A percentile compares a stretch with the other conserved stretches of the same genome.
These are phyloP conservation scores for Poa pratensis DNA, from an alignment of 176 grass and related monocot species.

Conservation along the genomic window DNA sequence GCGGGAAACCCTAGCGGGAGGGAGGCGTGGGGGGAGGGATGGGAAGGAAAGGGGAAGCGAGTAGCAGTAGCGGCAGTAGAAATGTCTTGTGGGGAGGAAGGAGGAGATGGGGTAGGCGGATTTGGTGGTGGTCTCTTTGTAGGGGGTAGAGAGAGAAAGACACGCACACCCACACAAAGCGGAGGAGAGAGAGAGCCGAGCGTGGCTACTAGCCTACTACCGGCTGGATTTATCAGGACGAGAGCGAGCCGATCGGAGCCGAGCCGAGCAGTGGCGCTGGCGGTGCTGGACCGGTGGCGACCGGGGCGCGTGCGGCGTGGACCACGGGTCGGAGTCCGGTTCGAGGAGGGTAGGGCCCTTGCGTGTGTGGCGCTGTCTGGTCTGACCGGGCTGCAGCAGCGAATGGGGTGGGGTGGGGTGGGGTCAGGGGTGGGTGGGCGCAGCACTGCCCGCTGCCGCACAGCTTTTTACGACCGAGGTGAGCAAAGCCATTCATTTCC, in stretches of 20 bases:
- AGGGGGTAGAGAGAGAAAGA: constrained; percentile 79
- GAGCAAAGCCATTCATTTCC: constrained; percentile 23
- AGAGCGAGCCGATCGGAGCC: neutral
- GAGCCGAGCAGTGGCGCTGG: neutral
- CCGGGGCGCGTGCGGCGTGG: constrained; percentile 25
- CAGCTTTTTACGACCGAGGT: constrained; percentile 26
- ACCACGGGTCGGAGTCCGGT: neutral
- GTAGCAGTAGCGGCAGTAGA: constrained; percentile 28
- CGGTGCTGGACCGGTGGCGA: constrained; percentile 22
- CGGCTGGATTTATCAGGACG: neutral
- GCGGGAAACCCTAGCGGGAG: constrained; percentile 41
- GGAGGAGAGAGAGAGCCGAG: neutral
- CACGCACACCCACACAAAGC: neutral
- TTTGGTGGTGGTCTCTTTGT: constrained; percentile 86
- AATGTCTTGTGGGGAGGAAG: constrained; percentile 37
- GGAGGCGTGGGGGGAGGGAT: neutral
- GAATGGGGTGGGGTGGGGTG: too few species aligned
- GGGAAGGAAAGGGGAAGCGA: neutral
- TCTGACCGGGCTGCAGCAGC: constrained; percentile 13
- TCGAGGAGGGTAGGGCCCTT: neutral
- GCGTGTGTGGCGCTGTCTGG: constrained; percentile 22
- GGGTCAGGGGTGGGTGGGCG: constrained; percentile 21
- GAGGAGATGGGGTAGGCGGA: constrained; percentile 32
- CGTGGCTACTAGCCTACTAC: neutral
- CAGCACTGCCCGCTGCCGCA: constrained; percentile 3